phyloP scores from a whole-genome alignment of 2,329 filamentous ascomycete species.

The Aureobasidium sp. region DNA sequence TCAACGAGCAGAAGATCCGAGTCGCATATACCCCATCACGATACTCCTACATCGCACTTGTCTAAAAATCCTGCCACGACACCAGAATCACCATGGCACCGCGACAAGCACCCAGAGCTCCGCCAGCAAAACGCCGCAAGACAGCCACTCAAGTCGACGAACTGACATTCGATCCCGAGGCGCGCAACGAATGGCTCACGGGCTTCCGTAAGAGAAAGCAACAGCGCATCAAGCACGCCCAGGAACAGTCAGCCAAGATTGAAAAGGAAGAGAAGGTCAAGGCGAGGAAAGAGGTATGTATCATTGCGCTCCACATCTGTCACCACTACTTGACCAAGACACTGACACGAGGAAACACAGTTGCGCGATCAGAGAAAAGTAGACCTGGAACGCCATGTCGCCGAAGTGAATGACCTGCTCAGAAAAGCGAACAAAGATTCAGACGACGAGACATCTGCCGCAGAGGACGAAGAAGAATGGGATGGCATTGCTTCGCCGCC shows the following conservation, averaged over 20 bases:
- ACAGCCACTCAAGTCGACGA: constrained; percentile 54
- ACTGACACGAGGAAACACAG: constrained; percentile 40
- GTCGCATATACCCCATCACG: neutral
- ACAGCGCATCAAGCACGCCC: constrained; percentile 74
- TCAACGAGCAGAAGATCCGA: neutral
- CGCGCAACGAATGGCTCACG: constrained; percentile 80
- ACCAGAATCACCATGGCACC: neutral
- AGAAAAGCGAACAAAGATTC: constrained; percentile 42
- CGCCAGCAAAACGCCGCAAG: constrained; percentile 12
- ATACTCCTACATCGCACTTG: neutral
- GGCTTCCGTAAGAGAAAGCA: constrained; percentile 96
- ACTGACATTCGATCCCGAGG: constrained; percentile 74
- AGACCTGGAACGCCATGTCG: constrained; percentile 75
- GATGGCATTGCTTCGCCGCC: constrained; percentile 40
- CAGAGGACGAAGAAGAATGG: constrained; percentile 18
- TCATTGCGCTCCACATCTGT: neutral
- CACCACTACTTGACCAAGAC: neutral
- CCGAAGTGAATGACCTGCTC: constrained; percentile 65
- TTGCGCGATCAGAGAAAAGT: constrained; percentile 73
- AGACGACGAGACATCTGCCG: constrained; percentile 24
- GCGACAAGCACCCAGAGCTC: constrained; percentile 4
- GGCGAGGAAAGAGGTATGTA: constrained; percentile 64
- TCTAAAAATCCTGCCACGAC: neutral
- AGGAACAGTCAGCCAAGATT: constrained; percentile 70
- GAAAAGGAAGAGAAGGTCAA: constrained; percentile 70